phyloP scores from a whole-genome alignment of 1,284 basidiomycete species.

The Gymnopus androsaceus region DNA sequence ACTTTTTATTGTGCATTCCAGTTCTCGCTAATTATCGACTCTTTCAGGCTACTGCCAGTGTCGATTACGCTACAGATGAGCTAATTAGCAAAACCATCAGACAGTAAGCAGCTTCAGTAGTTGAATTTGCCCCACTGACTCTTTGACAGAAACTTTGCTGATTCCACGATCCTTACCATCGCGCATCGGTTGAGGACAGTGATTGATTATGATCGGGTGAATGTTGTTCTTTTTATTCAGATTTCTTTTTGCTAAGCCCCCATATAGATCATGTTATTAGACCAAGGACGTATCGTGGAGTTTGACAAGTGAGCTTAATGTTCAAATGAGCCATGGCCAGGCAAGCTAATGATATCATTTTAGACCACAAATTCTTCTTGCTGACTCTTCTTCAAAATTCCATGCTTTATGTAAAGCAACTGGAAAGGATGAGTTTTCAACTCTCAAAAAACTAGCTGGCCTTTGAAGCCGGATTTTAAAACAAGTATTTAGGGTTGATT shows the following conservation, averaged over 20 bases:
- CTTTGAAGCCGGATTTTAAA: slow-evolving; percentile 25
- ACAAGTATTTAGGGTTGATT: too few species aligned
- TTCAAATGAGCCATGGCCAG: not conserved
- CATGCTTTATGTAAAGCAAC: slow-evolving; percentile 81
- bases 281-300: slow-evolving; percentile 82
- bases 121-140: not conserved
- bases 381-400: slow-evolving; percentile 69
- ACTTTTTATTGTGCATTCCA: slow-evolving; percentile 2
- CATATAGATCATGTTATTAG: slow-evolving; percentile 80
- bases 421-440: slow-evolving; percentile 77
- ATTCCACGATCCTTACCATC: slow-evolving; percentile 68
- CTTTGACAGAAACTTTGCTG: slow-evolving; percentile 55
- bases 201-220: slow-evolving; percentile 66
- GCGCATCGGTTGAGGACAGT: slow-evolving; percentile 73
- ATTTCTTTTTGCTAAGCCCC: not conserved
- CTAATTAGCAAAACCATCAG: slow-evolving; percentile 74
- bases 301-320: slow-evolving; percentile 57
- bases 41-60: slow-evolving; percentile 66
- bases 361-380: slow-evolving; percentile 69
- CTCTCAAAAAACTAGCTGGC: slow-evolving; percentile 69
- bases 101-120: slow-evolving; percentile 48
- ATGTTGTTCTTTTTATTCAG: slow-evolving; percentile 13
- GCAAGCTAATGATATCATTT: not conserved
- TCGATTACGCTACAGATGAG: slow-evolving; percentile 79
- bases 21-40: slow-evolving; percentile 13